Evolutionary conservation across 495 filamentous ascomycete genomes (phyloP), one percentile per base, ranked within the genome.

Genomic region (Hypoxylon lenormandii): DNA sequence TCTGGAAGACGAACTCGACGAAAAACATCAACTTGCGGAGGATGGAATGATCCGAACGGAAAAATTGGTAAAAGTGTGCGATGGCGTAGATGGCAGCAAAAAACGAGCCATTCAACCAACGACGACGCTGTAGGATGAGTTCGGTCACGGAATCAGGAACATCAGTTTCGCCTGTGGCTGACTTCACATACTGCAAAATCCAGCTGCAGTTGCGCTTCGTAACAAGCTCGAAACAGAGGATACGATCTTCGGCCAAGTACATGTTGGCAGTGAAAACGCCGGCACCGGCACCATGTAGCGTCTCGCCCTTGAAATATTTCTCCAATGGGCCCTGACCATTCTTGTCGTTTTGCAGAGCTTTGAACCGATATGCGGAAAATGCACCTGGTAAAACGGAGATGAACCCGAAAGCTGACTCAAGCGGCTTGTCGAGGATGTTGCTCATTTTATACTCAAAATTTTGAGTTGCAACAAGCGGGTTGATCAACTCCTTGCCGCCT

Each of bases 361-460:
- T 82, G 73, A 89, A 99, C 33, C 96, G 90, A 78, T 99, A 99
- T 5, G 96, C 96, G 7, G 95, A 98, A 80, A 99, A 98, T 51
- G 96, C 96, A 80, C 96, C 96, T 12, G 96, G 96, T 53, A 99
- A 84, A 63, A 99, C 96, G 23, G 91, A 90, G 76, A 99, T 98
- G 79, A 98, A 99, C 12, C 96, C 96, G 72, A 99, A 99, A 0
- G 95, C 92, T 30, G 94, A 97, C 76, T 99, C 96, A 21, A 99
- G 81, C 1, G 96, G 96, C 76, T 99, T 99, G 76, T 99, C 96
- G 18, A 99, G 87, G 74, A 99, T 99, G 77, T 99, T 99, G 79
- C 92, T 96, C 87, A 99, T 96, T 83, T 99, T 99, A 83, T 99
- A 99, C 82, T 99, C 96, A 74, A 99, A 99, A 73, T 99, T 99